Conservation (phyloP, 2,329 filamentous ascomycete genomes). For the Pseudogymnoascus sp. region DNA sequence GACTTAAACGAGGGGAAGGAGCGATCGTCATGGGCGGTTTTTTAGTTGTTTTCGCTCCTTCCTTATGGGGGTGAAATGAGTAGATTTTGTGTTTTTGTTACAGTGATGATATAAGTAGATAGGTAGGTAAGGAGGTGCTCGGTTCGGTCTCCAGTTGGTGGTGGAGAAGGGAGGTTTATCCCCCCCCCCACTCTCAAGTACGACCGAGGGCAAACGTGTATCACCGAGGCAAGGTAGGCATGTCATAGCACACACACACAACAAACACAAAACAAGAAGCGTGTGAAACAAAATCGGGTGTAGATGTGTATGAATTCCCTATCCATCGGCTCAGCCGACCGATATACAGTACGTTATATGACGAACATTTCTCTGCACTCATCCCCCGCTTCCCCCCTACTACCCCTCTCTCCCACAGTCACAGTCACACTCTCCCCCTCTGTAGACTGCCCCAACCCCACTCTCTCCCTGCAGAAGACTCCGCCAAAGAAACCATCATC, state of each 20-base stretch:
- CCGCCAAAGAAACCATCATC: too few species aligned
- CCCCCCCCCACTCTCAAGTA: too few species aligned
- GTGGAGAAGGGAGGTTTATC: neutral
- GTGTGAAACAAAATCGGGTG: neutral
- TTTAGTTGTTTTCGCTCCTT: neutral
- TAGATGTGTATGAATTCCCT: constrained; percentile 7
- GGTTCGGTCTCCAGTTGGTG: too few species aligned
- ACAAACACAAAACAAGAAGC: too few species aligned
- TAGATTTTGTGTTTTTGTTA: too few species aligned
- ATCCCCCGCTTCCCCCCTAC: neutral
- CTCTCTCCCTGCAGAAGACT: neutral
- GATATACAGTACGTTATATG: neutral
- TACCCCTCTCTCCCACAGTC: neutral
- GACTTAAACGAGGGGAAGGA: neutral
- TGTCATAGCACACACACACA: too few species aligned
- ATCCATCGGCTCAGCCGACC: constrained; percentile 5
- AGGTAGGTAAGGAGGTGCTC: too few species aligned
- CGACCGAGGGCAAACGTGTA: too few species aligned
- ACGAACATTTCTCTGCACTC: neutral
- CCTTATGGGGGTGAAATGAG: neutral
- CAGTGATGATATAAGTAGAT: too few species aligned
- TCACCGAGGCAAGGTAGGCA: too few species aligned
- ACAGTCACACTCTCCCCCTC: neutral
- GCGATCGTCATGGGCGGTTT: neutral
- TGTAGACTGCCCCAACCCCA: neutral